Evolutionary conservation across 257 asterid genomes (phyloP), one percentile per base, ranked within the genome.

Genomic region (Nicotiana sylvestris): DNA sequence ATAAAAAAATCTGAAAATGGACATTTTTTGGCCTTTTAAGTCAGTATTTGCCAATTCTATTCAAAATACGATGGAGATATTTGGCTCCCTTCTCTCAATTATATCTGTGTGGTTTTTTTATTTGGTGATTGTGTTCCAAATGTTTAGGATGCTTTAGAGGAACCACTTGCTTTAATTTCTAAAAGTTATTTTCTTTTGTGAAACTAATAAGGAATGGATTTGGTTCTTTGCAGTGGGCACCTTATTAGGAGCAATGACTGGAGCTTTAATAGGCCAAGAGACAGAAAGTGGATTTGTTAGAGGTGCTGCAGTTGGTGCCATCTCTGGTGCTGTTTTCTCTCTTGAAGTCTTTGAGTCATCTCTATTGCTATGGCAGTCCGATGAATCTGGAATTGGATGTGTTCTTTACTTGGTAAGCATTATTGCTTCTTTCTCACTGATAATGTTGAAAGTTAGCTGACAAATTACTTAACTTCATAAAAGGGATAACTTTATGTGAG

Each of bases 291-390:
- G 98, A 30, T 96, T 96, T 82, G 91, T 96, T 68, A 91, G 99
- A 87, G 99, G 99, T 72, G 98, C 99, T 83, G 97, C 97, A 0
- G 95, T 94, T 16, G 99, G 99, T 77, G 99, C 99, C 69, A 96
- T 96, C 76, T 94, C 99, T 6, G 98, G 99, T 58, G 99, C 98
- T 81, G 98, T 96, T 88, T 96, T 96, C 92, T 94, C 99, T 17
- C 93, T 96, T 67, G 98, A 96, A 91, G 98, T 96, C 85, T 96
- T 94, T 5, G 99, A 94, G 81, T 93, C 98, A 5, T 94, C 98
- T 6, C 86, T 93, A 32, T 87, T 89, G 43, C 83, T 96, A 25
- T 96, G 99, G 98, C 94, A 92, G 84, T 92, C 98, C 0, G 98
- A 96, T 87, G 98, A 96, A 91, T 96, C 98, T 2, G 98, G 99